These are phyloP conservation scores for Alternaria triticina DNA, from an alignment of 2,329 filamentous ascomycete genomes.

Conservation along the genomic window DNA sequence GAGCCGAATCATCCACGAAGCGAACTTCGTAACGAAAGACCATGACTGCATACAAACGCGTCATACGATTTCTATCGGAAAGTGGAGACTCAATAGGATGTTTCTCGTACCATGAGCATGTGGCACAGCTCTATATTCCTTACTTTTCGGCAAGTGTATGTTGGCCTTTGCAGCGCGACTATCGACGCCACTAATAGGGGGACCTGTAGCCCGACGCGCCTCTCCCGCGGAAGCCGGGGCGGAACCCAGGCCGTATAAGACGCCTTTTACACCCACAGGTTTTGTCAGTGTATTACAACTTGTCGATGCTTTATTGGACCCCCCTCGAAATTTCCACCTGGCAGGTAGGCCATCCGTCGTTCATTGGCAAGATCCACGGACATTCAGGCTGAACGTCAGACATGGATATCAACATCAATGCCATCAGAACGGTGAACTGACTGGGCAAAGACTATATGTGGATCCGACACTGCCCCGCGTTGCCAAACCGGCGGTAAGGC, in stretches of 20 bases:
- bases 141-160: background rate
- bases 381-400: conserved; percentile 24
- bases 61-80: background rate
- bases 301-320: background rate
- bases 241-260: background rate
- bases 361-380: background rate
- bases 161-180: background rate
- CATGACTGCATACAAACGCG: background rate
- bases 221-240: background rate
- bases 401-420: conserved; percentile 8
- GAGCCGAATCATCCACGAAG: background rate
- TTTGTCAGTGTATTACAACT: background rate
- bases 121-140: background rate
- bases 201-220: background rate
- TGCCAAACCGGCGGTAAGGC: background rate
- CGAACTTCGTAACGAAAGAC: background rate
- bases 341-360: background rate
- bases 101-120: background rate
- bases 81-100: background rate
- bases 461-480: background rate
- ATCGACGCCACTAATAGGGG: background rate
- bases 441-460: background rate
- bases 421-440: background rate
- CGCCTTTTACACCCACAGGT: background rate
- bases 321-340: background rate